phyloP scores from a whole-genome alignment of 768 basidiomycete genomes.

The Inosperma sp. region DNA sequence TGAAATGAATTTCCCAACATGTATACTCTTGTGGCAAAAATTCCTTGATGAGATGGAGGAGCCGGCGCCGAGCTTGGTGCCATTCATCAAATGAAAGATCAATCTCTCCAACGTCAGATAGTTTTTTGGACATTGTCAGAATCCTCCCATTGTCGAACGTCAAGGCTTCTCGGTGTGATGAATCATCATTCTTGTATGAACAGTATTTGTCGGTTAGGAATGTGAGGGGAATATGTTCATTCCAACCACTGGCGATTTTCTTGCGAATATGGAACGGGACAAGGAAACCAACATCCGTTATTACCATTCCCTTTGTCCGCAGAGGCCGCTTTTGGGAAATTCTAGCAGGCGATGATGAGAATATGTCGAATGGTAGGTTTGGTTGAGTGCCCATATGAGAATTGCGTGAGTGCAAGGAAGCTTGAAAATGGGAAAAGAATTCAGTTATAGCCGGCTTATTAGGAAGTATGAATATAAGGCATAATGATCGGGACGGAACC shows the following conservation, averaged over 20 bases:
- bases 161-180: neutral
- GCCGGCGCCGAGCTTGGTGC: neutral
- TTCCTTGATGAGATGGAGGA: neutral
- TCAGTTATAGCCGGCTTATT: too few relatives aligned
- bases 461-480: too few relatives aligned
- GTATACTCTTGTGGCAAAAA: neutral
- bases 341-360: too few relatives aligned
- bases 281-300: too few relatives aligned
- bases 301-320: too few relatives aligned
- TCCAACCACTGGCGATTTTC: neutral
- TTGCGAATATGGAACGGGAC: neutral
- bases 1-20: neutral
- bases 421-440: too few relatives aligned
- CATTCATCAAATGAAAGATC: slow-evolving; percentile 7
- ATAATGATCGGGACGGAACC: too few relatives aligned
- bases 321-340: too few relatives aligned
- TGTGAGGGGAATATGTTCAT: neutral
- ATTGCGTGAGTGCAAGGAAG: too few relatives aligned
- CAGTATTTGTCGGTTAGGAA: slow-evolving; percentile 2
- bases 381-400: too few relatives aligned
- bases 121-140: neutral
- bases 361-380: too few relatives aligned
- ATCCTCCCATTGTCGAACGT: neutral
- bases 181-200: neutral
- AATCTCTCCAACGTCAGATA: neutral